Evolutionary conservation across 768 basidiomycete species (phyloP), one percentile per base, ranked within the genome.

Genomic region (Clathrus columnatus): DNA sequence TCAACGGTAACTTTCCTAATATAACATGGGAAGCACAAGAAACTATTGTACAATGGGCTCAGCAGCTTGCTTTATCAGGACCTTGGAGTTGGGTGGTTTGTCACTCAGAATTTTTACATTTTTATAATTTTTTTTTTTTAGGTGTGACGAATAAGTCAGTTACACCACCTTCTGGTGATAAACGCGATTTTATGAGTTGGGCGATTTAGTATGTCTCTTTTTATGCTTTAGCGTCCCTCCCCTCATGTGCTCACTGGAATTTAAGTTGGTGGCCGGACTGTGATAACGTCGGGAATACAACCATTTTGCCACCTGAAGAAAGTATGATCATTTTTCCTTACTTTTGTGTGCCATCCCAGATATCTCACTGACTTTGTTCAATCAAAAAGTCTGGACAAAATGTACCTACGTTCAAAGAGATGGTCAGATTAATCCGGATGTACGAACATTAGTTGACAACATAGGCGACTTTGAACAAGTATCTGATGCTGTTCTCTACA

Each of bases 101-200:
- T 23, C 18, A 4, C 7, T 23, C 46, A 23, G n/a, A 20, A 11
- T 28, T 16, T 10, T 5, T 20, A 47, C 20, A 3, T 20, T 28
- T 47, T 28, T 11, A 36, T 18, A 28, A 11, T 20, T 11, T 14
- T n/a, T 47, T 28, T 11, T n/a, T n/a, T n/a, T n/a, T 60, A 76
- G 77, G 67, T 50, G 62, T 78, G 27, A 68, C 67, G 28, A 71
- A 69, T 41, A 62, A 64, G 18, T 61, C 60, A 23, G 61, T 68
- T 24, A 50, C 56, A 11, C 67, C 75, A 21, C 72, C 75, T 1
- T 72, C 67, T 58, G 69, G 69, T 1, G 69, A 80, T 61, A 71
- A 72, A 32, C 78, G 82, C 57, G 82, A 84, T 62, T 85, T 82
- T 63, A 73, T 84, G 76, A 83, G 82, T 63, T 84, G 80, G 79